phyloP scores from a whole-genome alignment of 192 early-diverging fungal species.

The Backusella psychrophila region DNA sequence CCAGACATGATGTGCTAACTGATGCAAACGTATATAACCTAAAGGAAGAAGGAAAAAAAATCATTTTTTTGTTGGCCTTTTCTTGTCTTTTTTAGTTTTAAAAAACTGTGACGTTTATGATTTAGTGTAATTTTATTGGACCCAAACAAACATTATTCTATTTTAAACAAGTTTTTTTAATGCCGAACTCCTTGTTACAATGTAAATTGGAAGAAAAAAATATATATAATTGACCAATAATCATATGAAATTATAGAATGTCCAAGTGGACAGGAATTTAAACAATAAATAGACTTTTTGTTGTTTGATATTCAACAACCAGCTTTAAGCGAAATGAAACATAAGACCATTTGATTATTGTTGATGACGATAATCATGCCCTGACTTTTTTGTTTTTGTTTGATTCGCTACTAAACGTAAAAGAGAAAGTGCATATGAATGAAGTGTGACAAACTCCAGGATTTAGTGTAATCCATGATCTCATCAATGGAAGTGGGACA shows the following conservation, averaged over 20 bases:
- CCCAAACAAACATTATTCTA: background rate
- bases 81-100: background rate
- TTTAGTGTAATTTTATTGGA: background rate
- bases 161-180: background rate
- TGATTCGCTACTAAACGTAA: background rate
- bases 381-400: background rate
- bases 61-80: background rate
- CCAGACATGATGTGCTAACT: constrained; percentile 21
- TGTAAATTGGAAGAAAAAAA: background rate
- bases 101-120: background rate
- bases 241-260: background rate
- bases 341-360: background rate
- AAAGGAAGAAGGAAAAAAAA: background rate
- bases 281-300: background rate
- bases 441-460: background rate
- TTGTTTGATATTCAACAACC: background rate
- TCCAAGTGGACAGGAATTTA: background rate
- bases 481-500: background rate
- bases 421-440: background rate
- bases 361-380: background rate
- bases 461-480: background rate
- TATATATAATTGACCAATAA: background rate
- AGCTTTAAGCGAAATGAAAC: background rate
- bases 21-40: background rate
- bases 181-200: background rate